Evolutionary conservation across 805 yeast genomes (phyloP), one percentile per base, ranked within the genome.

Genomic region (Candida caryicola): DNA sequence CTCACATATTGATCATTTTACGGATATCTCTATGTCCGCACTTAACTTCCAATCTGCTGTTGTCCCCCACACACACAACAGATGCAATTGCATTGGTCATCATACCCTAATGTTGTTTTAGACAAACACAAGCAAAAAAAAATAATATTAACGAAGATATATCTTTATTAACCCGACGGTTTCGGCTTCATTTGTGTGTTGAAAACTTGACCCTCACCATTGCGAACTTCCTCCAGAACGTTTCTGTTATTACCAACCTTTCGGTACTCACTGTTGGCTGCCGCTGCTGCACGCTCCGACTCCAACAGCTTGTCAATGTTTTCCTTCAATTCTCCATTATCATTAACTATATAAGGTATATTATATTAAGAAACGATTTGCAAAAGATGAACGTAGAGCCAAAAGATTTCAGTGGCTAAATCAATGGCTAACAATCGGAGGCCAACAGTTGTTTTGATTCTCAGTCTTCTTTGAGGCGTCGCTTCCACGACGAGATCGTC

Each of bases 1-100:
- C 25, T 21, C 28, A 29, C 9, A 8, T 15, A 10, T 16, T 19
- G 18, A 17, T 33, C 38, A 35, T 35, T 35, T 35, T 9, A 35
- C 17, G 38, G 38, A 35, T 35, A 29, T 21, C 9, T 21, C 25
- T 21, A 21, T 7, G 7, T 21, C n/a, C n/a, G n/a, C n/a, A n/a
- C n/a, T n/a, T n/a, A n/a, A n/a, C n/a, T n/a, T n/a, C n/a, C n/a
- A n/a, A n/a, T n/a, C n/a, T n/a, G n/a, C n/a, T n/a, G n/a, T n/a
- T n/a, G n/a, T n/a, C n/a, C 10, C 25, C 7, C 25, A 7, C 25
- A 21, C 25, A 21, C 25, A 21, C 25, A 7, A 21, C 25, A 21
- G 25, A 7, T 21, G 10, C 25, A 21, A 21, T 21, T 21, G 25
- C 25, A 21, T 21, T 21, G 25, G 25, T 10, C 25, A 21, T 21